Base-by-base conservation (phyloP, 2,329 filamentous ascomycete genomes). In the Fusarium bactridioides region DNA sequence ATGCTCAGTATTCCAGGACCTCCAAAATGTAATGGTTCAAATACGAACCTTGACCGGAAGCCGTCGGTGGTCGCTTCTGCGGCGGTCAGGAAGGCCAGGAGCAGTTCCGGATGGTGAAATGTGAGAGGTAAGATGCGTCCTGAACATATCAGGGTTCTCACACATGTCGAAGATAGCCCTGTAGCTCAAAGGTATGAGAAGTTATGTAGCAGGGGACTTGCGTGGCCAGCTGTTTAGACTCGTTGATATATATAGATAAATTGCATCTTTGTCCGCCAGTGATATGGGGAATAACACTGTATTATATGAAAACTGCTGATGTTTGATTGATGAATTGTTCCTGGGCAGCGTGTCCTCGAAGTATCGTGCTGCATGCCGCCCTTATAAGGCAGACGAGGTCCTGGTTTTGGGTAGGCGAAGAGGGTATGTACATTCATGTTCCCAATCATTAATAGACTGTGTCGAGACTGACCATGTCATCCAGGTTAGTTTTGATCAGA, bases 301-400 rank as follows among this genome's bases (percentile, higher is more conserved):
- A 33, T 33, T 33, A 33, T 33, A 33, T 1, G 3, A 4, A 16
- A 0, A 16, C 2, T 33, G 31, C 31, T 1, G 31, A 33, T 33
- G 31, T 16, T 1, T 33, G 13, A 15, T 33, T 33, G 31, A 33
- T 2, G 31, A 33, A 33, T 16, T 16, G 13, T 33, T 15, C 31
- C 0, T 33, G 31, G 0, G 31, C 31, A 33, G 31, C 31, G 15
- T 33, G 13, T 0, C 0, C 31, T 33, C 31, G 3, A 33, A 33
- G 31, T 16, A 33, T 33, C 31, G 31, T 33, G 31, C 31, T 33
- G 31, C 31, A 33, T 33, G 15, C 31, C 31, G 7, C 31, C 7
- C 7, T 33, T 16, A 0, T 33, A 33, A 33, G 13, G 31, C 31
- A 33, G 31, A 33, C 31, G 31, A 33, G 31, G 31, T 33, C 31